Percentiles rank a stretch among this genome's conserved stretches.
Evolutionary conservation across 495 filamentous ascomycete genomes (phyloP).

Genomic region (Clohesyomyces aquaticus): DNA sequence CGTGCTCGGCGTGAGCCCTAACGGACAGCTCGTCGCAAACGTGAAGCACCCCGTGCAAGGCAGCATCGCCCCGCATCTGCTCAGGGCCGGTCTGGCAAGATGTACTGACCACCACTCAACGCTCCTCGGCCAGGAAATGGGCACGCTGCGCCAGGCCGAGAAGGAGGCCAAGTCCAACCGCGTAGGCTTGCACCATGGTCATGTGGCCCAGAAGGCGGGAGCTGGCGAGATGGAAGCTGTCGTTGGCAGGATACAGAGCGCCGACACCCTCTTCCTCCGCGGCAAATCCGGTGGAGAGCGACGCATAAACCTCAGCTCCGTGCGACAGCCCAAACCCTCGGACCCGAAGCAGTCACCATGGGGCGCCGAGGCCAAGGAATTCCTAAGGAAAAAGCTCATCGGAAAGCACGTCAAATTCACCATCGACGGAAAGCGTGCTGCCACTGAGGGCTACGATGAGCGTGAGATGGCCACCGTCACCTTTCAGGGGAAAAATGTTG

Average conservation of each 20-base stretch:
- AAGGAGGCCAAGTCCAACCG: constrained; percentile 76
- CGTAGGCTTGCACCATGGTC: constrained; percentile 75
- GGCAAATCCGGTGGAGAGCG: constrained; percentile 83
- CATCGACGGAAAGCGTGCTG: constrained; percentile 88
- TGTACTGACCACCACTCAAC: constrained; percentile 95
- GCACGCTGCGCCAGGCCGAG: constrained; percentile 80
- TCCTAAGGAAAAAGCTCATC: constrained; percentile 87
- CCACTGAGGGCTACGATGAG: constrained; percentile 88
- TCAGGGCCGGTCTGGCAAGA: constrained; percentile 84
- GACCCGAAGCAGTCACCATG: constrained; percentile 84
- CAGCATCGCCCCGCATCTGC: constrained; percentile 85
- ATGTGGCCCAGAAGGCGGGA: constrained; percentile 64
- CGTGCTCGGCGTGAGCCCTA: constrained; percentile 82
- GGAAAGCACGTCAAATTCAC: constrained; percentile 89
- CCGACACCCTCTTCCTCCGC: constrained; percentile 84
- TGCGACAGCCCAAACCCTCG: constrained; percentile 84
- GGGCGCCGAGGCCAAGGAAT: constrained; percentile 93
- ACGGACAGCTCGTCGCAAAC: constrained; percentile 77
- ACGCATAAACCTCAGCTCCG: constrained; percentile 87
- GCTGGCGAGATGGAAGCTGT: constrained; percentile 71
- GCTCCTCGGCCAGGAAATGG: constrained; percentile 85
- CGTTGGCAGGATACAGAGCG: constrained; percentile 82
- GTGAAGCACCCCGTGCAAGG: constrained; percentile 81
- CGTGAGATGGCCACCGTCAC: constrained; percentile 90
- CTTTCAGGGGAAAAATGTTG: constrained; percentile 83